Evolutionary conservation across 2,329 filamentous ascomycete genomes (phyloP), one percentile per base, ranked within the genome.

Genomic region (Phoma sp.): DNA sequence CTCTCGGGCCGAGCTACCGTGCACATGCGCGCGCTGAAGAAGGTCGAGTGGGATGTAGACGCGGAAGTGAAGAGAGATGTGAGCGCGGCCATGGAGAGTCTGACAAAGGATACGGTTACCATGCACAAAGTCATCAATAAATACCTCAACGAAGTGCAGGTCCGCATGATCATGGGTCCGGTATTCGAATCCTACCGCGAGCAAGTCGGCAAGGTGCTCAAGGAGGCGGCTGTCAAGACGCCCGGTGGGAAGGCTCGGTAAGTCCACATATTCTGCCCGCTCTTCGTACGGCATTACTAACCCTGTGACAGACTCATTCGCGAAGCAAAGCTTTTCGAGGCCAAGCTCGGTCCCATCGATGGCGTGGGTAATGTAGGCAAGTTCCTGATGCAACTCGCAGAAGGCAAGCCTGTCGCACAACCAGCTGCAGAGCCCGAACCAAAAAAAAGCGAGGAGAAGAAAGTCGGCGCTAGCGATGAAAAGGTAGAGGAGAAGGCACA

Each of bases 31-130:
- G 84, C 86, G 20, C 87, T 96, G 80, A 88, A 84, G 69, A 84
- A 85, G 42, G 84, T 93, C 34, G 81, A 91, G 59, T 96, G 92
- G 89, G 88, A 93, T 60, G 70, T 77, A 11, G 75, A 67, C 7
- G 56, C 56, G 2, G 75, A 78, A 38, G 74, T 69, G 10, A 78
- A 77, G 34, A 68, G 76, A 43, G 73, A 74, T 51, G 72, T 76
- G 14, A 91, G 88, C 64, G 72, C 85, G 1, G 96, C 93, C 74
- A 93, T 96, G 87, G 92, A 96, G 75, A 93, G 87, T 1, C 76
- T 97, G 47, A 87, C 86, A 7, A 96, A 92, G 73, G 93, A 97
- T 69, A 96, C 93, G 0, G 86, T 86, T 4, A 95, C 89, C 1
- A 78, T 97, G 57, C 89, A 96, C 68, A 88, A 91, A 48, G 92